A percentile compares a stretch with the other conserved stretches of the same genome.
These are phyloP conservation scores for Cystofilobasidium ferigula DNA, from an alignment of 768 basidiomycete genomes.

Conservation along the genomic window DNA sequence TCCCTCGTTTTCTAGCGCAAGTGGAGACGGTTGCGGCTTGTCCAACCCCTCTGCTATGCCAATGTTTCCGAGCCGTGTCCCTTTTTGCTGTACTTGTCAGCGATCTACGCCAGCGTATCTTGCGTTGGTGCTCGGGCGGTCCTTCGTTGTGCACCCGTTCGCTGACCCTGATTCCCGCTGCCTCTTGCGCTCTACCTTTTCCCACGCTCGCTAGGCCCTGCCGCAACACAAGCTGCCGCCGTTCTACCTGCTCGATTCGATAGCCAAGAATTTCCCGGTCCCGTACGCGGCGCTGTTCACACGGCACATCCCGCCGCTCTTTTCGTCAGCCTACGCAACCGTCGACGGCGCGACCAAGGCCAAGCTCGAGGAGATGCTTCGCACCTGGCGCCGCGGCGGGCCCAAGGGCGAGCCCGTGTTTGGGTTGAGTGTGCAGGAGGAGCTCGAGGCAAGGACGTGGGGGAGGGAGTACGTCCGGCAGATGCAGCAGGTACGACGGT, in stretches of 20 bases:
- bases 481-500: slow-evolving; percentile 5
- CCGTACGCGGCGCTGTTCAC: slow-evolving; percentile 83
- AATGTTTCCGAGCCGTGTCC: too few relatives aligned
- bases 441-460: slow-evolving; percentile 54
- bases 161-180: too few relatives aligned
- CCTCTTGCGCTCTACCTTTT: slow-evolving; percentile 48
- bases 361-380: slow-evolving; percentile 97
- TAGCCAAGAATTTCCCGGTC: slow-evolving; percentile 88
- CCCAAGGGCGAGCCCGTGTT: slow-evolving; percentile 74
- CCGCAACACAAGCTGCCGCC: slow-evolving; percentile 83
- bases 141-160: too few relatives aligned
- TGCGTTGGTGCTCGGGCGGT: too few relatives aligned
- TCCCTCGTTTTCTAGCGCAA: not conserved
- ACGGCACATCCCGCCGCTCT: slow-evolving; percentile 67
- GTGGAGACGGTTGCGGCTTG: not conserved
- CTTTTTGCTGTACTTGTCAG: too few relatives aligned
- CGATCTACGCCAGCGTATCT: too few relatives aligned
- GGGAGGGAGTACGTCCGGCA: slow-evolving; percentile 29
- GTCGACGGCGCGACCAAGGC: slow-evolving; percentile 73
- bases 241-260: slow-evolving; percentile 90
- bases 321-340: slow-evolving; percentile 72
- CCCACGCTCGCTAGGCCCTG: slow-evolving; percentile 53
- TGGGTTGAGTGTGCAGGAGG: slow-evolving; percentile 62
- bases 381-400: slow-evolving; percentile 85
- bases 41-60: slow-evolving; percentile 28